These are phyloP conservation scores for Melastoma malabathricum DNA, from an alignment of 345 rosid genomes.

Conservation along the genomic window DNA sequence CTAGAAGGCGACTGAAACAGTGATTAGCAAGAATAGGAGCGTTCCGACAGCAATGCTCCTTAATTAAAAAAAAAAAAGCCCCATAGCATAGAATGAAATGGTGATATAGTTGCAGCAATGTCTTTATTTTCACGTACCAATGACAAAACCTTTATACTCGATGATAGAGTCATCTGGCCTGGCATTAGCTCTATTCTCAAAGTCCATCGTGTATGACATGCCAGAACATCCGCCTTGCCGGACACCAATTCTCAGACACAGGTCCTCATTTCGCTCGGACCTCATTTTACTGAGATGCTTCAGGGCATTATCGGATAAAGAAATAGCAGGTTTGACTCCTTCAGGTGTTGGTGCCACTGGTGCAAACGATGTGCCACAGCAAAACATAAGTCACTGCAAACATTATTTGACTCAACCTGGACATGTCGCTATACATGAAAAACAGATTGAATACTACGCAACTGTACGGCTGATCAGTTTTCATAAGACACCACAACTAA, in stretches of 20 bases:
- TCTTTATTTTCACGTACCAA: slow-evolving; percentile 29
- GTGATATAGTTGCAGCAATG: not conserved
- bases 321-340: slow-evolving; percentile 61
- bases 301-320: slow-evolving; percentile 61
- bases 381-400: not conserved
- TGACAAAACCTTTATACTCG: slow-evolving; percentile 60
- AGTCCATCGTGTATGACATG: slow-evolving; percentile 95
- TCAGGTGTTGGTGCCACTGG: slow-evolving; percentile 33
- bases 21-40: no score
- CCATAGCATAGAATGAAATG: not conserved
- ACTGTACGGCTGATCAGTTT: no score
- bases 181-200: slow-evolving; percentile 47
- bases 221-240: slow-evolving; percentile 95
- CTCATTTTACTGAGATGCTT: slow-evolving; percentile 78
- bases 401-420: no score
- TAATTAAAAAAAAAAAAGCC: no score
- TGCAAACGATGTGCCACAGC: not conserved
- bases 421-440: no score
- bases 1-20: no score
- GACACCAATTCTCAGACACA: slow-evolving; percentile 88
- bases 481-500: no score
- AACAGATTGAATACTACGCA: no score
- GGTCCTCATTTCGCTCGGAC: slow-evolving; percentile 48
- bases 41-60: no score
- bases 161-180: slow-evolving; percentile 78